phyloP scores from a whole-genome alignment of 2,329 filamentous ascomycete genomes.

The Fusarium sp. region DNA sequence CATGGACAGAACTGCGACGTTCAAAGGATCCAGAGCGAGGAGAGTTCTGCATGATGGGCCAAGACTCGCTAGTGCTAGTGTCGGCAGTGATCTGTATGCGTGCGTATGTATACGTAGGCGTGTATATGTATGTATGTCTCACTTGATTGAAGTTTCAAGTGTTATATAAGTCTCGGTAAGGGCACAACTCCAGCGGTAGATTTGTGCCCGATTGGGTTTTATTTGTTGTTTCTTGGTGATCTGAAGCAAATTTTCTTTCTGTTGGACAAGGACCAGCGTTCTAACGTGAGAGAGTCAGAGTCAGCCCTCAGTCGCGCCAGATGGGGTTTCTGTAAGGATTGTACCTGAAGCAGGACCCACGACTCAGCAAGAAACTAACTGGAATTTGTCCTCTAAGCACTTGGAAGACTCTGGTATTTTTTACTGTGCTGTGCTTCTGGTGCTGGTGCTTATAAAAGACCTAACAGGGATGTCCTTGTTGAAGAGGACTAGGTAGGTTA shows the following conservation, averaged over 20 bases:
- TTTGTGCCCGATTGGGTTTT: conserved; percentile 15
- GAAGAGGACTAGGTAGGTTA: background rate
- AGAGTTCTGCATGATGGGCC: conserved; percentile 25
- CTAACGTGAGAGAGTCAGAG: conserved; percentile 3
- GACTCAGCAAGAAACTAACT: conserved; percentile 1
- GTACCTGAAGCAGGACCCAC: conserved; percentile 14
- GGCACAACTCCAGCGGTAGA: background rate
- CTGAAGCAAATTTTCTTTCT: conserved; percentile 1
- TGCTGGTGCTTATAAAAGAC: background rate
- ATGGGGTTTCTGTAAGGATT: conserved; percentile 6
- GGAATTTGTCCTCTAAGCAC: background rate
- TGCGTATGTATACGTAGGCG: no score
- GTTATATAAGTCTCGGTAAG: conserved; percentile 6
- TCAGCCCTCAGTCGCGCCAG: background rate
- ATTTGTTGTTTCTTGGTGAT: conserved; percentile 9
- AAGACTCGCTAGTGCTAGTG: conserved; percentile 20
- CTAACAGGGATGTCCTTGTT: conserved; percentile 23
- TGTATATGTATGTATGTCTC: background rate
- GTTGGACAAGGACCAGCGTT: conserved; percentile 25
- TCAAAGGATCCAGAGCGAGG: conserved; percentile 36
- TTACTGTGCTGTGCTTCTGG: background rate
- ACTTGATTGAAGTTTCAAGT: conserved; percentile 2
- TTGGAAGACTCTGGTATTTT: background rate
- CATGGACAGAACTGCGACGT: conserved; percentile 31
- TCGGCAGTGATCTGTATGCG: background rate